Evolutionary conservation across 1,139 yeast species (phyloP), one percentile per base, ranked within the genome.

Genomic region (Candida tropicalis): DNA sequence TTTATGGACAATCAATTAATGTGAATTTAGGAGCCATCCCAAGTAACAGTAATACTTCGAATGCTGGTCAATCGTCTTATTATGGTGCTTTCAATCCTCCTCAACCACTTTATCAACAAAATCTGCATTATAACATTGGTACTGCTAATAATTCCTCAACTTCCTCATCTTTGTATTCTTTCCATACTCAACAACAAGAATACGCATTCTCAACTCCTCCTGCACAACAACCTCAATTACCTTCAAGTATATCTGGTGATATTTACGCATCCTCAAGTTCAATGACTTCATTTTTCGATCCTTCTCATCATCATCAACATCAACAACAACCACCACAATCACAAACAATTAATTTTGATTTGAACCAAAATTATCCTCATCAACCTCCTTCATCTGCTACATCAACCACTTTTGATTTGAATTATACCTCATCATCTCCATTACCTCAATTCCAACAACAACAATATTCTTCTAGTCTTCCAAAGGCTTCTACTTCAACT

Each of bases 51-150:
- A 38, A 35, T 42, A 20, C 15, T 11, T 38, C 46, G 51, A 51
- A 44, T 53, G 54, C 57, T 39, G 57, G 58, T 27, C 59, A 54
- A 37, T 45, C 57, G 24, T 37, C 39, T 28, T 56, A 53, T 46
- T 35, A 42, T 27, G 28, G 39, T 32, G 12, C 47, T 26, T 32
- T 33, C 16, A 24, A 32, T 13, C 35, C 22, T 7, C 32, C 40
- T 11, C 44, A 39, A 27, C 36, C 40, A 16, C 46, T 20, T 26
- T 33, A 22, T 11, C 40, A 18, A 27, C 46, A 35, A 26, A 29
- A 10, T 3, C 28, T 7, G 11, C 34, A 35, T 12, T 38, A 13
- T n/a, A 29, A 18, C 9, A 12, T n/a, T 13, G 34, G 34, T 29
- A 18, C 43, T n/a, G n/a, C n/a, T 9, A 32, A 40, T 9, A 32